These are phyloP conservation scores for Neonothopanus nambi DNA, from an alignment of 1,284 basidiomycete genomes.

Conservation along the genomic window DNA sequence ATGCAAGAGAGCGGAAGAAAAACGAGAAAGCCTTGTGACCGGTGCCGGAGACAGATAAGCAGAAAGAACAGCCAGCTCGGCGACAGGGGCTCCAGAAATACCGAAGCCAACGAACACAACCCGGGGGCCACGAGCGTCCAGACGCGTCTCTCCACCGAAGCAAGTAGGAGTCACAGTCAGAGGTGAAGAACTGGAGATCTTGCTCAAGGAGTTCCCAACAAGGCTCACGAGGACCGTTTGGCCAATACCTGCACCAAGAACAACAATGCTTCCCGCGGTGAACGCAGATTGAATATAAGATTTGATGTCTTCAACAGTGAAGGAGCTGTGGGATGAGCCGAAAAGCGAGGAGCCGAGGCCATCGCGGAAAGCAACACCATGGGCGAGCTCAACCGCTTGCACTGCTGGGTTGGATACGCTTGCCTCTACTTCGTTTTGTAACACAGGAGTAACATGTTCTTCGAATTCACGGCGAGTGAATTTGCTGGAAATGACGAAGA, in stretches of 20 bases:
- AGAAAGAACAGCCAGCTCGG: constrained; percentile 77
- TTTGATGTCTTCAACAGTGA: constrained; percentile 72
- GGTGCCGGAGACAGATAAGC: constrained; percentile 73
- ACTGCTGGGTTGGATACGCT: constrained; percentile 65
- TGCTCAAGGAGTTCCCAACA: constrained; percentile 68
- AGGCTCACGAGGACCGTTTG: constrained; percentile 69
- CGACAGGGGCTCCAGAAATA: constrained; percentile 54
- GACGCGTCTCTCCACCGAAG: constrained; percentile 84
- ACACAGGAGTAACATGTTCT: constrained; percentile 81
- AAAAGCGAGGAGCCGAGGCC: constrained; percentile 90
- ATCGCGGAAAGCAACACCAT: constrained; percentile 85
- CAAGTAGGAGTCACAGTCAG: constrained; percentile 57
- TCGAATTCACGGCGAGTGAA: constrained; percentile 85
- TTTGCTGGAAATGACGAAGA: constrained; percentile 80
- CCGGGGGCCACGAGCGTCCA: constrained; percentile 64
- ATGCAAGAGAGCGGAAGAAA: constrained; percentile 55
- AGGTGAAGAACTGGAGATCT: constrained; percentile 41
- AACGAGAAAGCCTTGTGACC: constrained; percentile 75
- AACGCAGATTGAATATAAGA: constrained; percentile 74
- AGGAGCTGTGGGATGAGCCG: constrained; percentile 65
- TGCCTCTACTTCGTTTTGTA: constrained; percentile 68
- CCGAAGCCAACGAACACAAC: constrained; percentile 87
- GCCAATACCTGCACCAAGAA: constrained; percentile 86
- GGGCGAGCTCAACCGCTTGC: constrained; percentile 80
- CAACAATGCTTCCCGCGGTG: constrained; percentile 76